phyloP scores from a whole-genome alignment of 2,329 filamentous ascomycete species.

The Neonectria sp. region DNA sequence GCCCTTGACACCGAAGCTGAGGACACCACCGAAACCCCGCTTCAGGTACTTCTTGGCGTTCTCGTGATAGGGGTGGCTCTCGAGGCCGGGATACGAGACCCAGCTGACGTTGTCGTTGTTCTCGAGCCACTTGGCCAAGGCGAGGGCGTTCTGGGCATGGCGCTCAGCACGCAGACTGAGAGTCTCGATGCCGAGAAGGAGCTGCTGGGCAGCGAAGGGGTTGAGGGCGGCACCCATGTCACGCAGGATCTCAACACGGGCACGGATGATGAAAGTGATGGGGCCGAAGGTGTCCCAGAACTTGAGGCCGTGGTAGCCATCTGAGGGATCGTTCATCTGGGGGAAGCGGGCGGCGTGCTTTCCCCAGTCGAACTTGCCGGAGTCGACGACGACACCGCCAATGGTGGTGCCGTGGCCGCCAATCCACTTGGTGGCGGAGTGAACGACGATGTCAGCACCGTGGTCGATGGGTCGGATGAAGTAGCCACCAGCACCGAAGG shows the following conservation, averaged over 20 bases:
- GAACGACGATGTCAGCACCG: slow-evolving; percentile 93
- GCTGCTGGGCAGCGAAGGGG: slow-evolving; percentile 93
- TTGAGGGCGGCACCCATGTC: slow-evolving; percentile 88
- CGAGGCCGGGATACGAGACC: slow-evolving; percentile 94
- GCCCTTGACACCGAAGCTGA: slow-evolving; percentile 95
- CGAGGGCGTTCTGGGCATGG: slow-evolving; percentile 87
- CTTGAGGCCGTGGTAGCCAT: slow-evolving; percentile 92
- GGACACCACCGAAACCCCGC: slow-evolving; percentile 88
- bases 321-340: slow-evolving; percentile 89
- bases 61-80: slow-evolving; percentile 84
- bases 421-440: slow-evolving; percentile 98
- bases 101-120: slow-evolving; percentile 87
- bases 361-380: slow-evolving; percentile 95
- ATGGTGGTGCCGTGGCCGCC: slow-evolving; percentile 96
- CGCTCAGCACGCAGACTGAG: slow-evolving; percentile 88
- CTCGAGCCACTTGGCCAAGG: slow-evolving; percentile 87
- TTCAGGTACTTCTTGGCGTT: slow-evolving; percentile 89
- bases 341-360: slow-evolving; percentile 88
- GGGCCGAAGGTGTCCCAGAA: slow-evolving; percentile 95
- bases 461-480: slow-evolving; percentile 89
- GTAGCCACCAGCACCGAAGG: slow-evolving; percentile 94
- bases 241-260: slow-evolving; percentile 90
- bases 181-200: slow-evolving; percentile 91
- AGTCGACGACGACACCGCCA: slow-evolving; percentile 87
- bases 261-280: slow-evolving; percentile 86